Evolutionary conservation across 2,329 filamentous ascomycete genomes (phyloP).

Genomic region (Aspergillus glaucus): DNA sequence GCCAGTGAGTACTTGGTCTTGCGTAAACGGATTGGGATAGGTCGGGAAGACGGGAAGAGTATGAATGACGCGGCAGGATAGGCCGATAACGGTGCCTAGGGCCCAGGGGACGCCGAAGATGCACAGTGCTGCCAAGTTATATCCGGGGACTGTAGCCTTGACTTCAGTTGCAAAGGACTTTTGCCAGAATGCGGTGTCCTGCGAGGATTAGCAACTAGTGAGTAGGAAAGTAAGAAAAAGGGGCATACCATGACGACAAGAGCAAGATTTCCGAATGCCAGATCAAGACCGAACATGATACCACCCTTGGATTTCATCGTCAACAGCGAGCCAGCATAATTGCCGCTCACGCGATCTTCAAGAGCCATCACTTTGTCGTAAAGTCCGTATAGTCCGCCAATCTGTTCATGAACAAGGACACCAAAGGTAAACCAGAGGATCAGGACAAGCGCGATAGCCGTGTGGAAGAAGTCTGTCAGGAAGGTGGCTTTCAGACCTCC

Average conservation of each 20-base stretch:
- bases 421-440: slow-evolving; percentile 45
- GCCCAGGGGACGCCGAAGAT: slow-evolving; percentile 46
- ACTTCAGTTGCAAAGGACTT: slow-evolving; percentile 48
- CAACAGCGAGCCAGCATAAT: slow-evolving; percentile 43
- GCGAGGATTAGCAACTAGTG: not conserved
- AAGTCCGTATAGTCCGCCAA: slow-evolving; percentile 39
- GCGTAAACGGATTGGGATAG: slow-evolving; percentile 38
- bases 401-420: slow-evolving; percentile 37
- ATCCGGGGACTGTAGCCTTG: slow-evolving; percentile 42
- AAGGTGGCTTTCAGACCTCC: slow-evolving; percentile 47
- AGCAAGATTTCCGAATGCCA: slow-evolving; percentile 46
- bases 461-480: slow-evolving; percentile 46
- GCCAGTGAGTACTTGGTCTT: slow-evolving; percentile 37
- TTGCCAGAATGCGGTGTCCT: slow-evolving; percentile 49
- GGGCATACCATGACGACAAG: slow-evolving; percentile 42
- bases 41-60: slow-evolving; percentile 42
- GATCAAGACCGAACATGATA: slow-evolving; percentile 41
- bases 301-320: slow-evolving; percentile 44
- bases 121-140: slow-evolving; percentile 41
- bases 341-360: slow-evolving; percentile 40
- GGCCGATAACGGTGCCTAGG: slow-evolving; percentile 42
- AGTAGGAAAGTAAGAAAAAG: not conserved
- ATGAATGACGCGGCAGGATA: slow-evolving; percentile 41
- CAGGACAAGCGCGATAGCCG: slow-evolving; percentile 42
- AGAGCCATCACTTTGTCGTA: slow-evolving; percentile 43